These are phyloP conservation scores for Trifolium repens DNA, from an alignment of 306 rosid genomes.

Conservation along the genomic window DNA sequence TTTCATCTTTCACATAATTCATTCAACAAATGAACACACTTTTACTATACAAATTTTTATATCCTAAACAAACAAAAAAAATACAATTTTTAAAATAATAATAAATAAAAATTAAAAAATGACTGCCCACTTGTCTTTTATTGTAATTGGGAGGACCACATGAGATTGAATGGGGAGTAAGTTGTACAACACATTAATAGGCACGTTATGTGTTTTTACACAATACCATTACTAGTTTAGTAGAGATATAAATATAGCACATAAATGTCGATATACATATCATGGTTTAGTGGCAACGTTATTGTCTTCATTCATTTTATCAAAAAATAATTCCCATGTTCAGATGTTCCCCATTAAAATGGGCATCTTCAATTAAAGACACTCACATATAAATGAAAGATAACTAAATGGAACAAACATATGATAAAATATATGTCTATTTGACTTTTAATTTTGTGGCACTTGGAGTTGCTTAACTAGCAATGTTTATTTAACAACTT, in stretches of 20 bases:
- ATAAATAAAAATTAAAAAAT: no score
- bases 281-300: constrained; percentile 10
- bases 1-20: no score
- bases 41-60: no score
- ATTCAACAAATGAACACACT: no score
- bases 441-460: neutral
- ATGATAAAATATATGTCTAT: neutral
- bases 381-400: neutral
- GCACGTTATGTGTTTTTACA: neutral
- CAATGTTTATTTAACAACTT: constrained; percentile 14
- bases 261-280: neutral
- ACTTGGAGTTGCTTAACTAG: neutral
- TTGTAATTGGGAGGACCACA: neutral
- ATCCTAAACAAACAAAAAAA: no score
- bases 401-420: neutral
- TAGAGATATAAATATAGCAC: neutral
- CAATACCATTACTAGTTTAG: neutral
- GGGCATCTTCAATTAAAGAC: neutral
- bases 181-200: neutral
- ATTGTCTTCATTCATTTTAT: neutral
- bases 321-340: constrained; percentile 23
- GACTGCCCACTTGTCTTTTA: no score
- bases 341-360: neutral
- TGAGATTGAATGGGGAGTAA: neutral
- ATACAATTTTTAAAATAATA: no score